Evolutionary conservation across 768 basidiomycete species (phyloP).

Genomic region (Rhodocollybia butyracea): DNA sequence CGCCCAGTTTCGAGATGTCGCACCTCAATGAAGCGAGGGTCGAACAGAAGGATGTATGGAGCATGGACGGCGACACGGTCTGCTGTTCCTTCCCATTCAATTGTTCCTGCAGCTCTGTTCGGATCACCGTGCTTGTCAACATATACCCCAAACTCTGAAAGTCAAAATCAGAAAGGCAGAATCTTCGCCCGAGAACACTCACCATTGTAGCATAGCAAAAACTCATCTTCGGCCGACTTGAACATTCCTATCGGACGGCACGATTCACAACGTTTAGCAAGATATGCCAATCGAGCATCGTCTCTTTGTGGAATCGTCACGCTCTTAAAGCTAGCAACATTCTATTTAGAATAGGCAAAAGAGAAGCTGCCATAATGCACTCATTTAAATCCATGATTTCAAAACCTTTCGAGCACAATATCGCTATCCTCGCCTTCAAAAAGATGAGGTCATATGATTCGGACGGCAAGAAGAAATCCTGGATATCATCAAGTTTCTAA

Average conservation of each 20-base stretch:
- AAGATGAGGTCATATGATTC: constrained; percentile 91
- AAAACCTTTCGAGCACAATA: constrained; percentile 91
- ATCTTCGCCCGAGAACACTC: constrained; percentile 15
- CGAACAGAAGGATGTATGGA: constrained; percentile 86
- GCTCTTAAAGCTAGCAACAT: constrained; percentile 67
- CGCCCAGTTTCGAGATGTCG: constrained; percentile 80
- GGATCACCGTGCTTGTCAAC: constrained; percentile 92
- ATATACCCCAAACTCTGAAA: constrained; percentile 83
- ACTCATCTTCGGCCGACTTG: constrained; percentile 80
- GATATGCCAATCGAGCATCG: constrained; percentile 54
- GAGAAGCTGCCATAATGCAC: constrained; percentile 45
- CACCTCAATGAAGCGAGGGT: constrained; percentile 87
- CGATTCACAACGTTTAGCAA: constrained; percentile 79
- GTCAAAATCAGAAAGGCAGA: not conserved
- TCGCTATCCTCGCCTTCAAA: constrained; percentile 89
- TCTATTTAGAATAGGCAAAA: constrained; percentile 60
- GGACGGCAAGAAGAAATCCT: constrained; percentile 84
- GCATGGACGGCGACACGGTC: constrained; percentile 87
- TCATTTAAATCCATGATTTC: constrained; percentile 98
- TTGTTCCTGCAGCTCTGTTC: constrained; percentile 61
- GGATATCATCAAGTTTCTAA: not conserved
- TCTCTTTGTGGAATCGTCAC: constrained; percentile 87
- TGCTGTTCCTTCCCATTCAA: constrained; percentile 95
- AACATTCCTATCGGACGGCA: constrained; percentile 89
- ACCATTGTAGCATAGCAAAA: constrained; percentile 89